These are phyloP conservation scores for Seiridium cupressi DNA, from an alignment of 2,329 filamentous ascomycete species.

Conservation along the genomic window DNA sequence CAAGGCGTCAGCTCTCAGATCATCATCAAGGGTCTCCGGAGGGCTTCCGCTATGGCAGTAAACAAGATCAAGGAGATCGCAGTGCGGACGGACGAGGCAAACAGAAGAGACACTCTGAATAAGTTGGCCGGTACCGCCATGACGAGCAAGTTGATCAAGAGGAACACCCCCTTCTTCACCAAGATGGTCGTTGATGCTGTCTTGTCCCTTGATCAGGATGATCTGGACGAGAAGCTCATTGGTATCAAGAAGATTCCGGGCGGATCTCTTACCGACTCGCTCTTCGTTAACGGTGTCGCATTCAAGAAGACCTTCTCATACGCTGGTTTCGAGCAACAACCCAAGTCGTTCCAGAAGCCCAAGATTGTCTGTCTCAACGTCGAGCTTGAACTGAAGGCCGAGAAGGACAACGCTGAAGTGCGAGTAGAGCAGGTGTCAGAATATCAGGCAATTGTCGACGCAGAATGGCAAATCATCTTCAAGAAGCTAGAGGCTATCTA, in stretches of 20 bases:
- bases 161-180: conserved; percentile 95
- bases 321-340: conserved; percentile 98
- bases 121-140: conserved; percentile 95
- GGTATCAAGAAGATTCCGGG: conserved; percentile 98
- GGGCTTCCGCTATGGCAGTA: conserved; percentile 84
- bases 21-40: conserved; percentile 93
- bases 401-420: conserved; percentile 99
- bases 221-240: conserved; percentile 96
- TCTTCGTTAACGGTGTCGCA: conserved; percentile 96
- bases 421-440: conserved; percentile 97
- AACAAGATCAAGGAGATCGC: conserved; percentile 99
- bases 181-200: conserved; percentile 99
- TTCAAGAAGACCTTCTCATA: conserved; percentile 99
- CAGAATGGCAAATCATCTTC: conserved; percentile 99
- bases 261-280: conserved; percentile 90
- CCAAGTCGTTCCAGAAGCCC: conserved; percentile 89
- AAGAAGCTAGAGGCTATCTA: conserved; percentile 96
- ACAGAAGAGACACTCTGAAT: conserved; percentile 80
- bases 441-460: conserved; percentile 98
- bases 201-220: conserved; percentile 90
- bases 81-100: conserved; percentile 77
- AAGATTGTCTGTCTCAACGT: conserved; percentile 98
- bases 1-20: conserved; percentile 96
- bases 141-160: conserved; percentile 99
- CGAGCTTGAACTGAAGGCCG: conserved; percentile 95